Evolutionary conservation across 2,329 filamentous ascomycete species (phyloP).

Genomic region (Neofusicoccum laricinum): DNA sequence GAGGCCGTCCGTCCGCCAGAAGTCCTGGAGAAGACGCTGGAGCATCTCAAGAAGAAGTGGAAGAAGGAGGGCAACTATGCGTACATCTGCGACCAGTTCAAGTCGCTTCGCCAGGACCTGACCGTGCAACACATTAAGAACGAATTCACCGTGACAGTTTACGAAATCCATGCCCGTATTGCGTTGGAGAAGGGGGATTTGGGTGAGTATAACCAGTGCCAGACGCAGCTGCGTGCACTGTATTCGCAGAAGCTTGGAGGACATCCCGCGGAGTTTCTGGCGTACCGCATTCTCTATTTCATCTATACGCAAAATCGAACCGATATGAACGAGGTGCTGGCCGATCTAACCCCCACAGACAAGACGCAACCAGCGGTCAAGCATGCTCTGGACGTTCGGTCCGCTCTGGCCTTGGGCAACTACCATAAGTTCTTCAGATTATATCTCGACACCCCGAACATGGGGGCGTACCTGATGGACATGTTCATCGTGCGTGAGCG

Average conservation of each 20-base stretch:
- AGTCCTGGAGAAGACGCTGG: conserved; percentile 79
- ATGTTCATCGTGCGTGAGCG: conserved; percentile 97
- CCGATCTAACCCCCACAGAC: conserved; percentile 98
- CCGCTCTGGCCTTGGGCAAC: conserved; percentile 87
- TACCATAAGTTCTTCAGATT: conserved; percentile 98
- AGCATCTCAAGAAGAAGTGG: conserved; percentile 93
- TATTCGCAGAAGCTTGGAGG: conserved; percentile 86
- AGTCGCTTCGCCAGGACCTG: conserved; percentile 94
- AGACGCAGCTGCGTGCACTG: conserved; percentile 91
- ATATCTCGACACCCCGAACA: conserved; percentile 89
- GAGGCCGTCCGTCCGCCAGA: conserved; percentile 81
- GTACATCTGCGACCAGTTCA: conserved; percentile 99
- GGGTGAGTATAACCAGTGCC: conserved; percentile 99
- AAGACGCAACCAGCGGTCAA: conserved; percentile 81
- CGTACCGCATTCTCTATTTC: conserved; percentile 99
- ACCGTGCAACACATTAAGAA: conserved; percentile 97
- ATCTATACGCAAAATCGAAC: conserved; percentile 98
- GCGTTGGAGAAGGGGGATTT: conserved; percentile 97
- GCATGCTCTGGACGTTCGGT: conserved; percentile 88
- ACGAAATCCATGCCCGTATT: conserved; percentile 96
- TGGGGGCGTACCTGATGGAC: conserved; percentile 98
- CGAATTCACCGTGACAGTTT: conserved; percentile 92
- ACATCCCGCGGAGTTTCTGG: conserved; percentile 93
- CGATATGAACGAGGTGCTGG: conserved; percentile 95
- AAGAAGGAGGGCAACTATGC: conserved; percentile 88